Conservation (phyloP, 1,139 yeast genomes). For the Sugiyamaella japonica region DNA sequence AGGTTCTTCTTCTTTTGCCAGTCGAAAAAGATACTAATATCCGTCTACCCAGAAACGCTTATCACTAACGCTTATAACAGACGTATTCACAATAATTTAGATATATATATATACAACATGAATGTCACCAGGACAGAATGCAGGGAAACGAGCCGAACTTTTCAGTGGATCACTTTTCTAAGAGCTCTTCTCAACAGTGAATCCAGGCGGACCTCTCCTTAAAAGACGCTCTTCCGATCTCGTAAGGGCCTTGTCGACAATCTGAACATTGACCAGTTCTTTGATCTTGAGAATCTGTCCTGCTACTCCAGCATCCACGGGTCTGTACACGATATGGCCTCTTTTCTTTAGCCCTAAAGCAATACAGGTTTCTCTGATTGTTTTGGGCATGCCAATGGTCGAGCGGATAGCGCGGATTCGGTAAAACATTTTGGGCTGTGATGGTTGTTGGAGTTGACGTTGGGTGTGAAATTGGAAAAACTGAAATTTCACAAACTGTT, state of each 20-base stretch:
- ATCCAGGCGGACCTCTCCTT: slow-evolving; percentile 37
- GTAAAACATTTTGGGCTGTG: slow-evolving; percentile 43
- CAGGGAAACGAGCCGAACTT: too few species aligned
- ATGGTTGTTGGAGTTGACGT: neutral
- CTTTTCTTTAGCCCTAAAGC: slow-evolving; percentile 76
- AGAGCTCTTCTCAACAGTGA: slow-evolving; percentile 28
- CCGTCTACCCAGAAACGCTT: too few species aligned
- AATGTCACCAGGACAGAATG: neutral
- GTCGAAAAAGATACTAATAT: slow-evolving; percentile 8
- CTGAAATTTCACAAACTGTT: slow-evolving; percentile 1
- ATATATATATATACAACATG: slow-evolving; percentile 6
- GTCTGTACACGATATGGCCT: slow-evolving; percentile 71
- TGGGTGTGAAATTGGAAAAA: slow-evolving; percentile 9
- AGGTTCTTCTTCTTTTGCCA: slow-evolving; percentile 8
- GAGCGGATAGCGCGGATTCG: slow-evolving; percentile 80
- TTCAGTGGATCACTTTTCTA: too few species aligned
- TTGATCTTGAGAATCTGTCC: slow-evolving; percentile 82
- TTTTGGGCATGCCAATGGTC: slow-evolving; percentile 78
- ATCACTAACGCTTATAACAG: too few species aligned
- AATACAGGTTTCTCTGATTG: slow-evolving; percentile 60
- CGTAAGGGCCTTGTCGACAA: slow-evolving; percentile 51
- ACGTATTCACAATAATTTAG: slow-evolving; percentile 7
- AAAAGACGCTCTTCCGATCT: slow-evolving; percentile 37
- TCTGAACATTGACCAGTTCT: slow-evolving; percentile 84
- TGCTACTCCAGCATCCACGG: slow-evolving; percentile 75